Conservation (phyloP, 306 rosid species). For the Luffa aegyptiaca region DNA sequence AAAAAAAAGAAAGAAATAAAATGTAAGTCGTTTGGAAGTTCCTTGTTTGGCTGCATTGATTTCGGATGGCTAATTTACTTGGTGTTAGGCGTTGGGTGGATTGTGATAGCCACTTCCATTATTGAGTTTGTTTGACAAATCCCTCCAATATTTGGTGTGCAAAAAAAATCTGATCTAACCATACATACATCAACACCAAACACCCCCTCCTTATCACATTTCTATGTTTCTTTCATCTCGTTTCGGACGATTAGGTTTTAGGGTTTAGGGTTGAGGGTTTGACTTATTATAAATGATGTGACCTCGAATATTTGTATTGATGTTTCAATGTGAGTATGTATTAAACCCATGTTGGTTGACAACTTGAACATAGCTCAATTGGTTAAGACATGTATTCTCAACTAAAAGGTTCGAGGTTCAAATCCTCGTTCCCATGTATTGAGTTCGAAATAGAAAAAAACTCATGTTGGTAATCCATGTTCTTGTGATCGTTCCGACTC, state of each 20-base stretch:
- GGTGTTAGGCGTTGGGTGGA: conserved; percentile 1
- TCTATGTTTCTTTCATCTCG: neutral
- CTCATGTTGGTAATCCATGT: too few relatives aligned
- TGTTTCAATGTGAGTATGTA: too few relatives aligned
- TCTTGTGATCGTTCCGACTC: too few relatives aligned
- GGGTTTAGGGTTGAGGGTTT: too few relatives aligned
- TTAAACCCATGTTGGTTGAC: too few relatives aligned
- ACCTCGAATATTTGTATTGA: too few relatives aligned
- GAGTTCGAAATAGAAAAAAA: too few relatives aligned
- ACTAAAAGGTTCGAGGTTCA: too few relatives aligned
- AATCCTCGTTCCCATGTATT: too few relatives aligned
- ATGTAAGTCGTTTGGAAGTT: neutral
- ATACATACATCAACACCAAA: neutral
- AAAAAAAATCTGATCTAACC: neutral
- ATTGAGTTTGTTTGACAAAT: conserved; percentile 1
- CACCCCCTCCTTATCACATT: neutral
- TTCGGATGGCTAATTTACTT: conserved; percentile 1
- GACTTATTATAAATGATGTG: too few relatives aligned
- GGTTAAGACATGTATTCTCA: too few relatives aligned
- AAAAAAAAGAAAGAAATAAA: neutral
- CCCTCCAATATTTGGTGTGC: neutral
- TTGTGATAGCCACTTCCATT: neutral
- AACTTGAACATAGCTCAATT: too few relatives aligned
- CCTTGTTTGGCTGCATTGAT: conserved; percentile 13
- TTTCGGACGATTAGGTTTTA: neutral